phyloP scores from a whole-genome alignment of 2,329 filamentous ascomycete species.

The Pseudogymnoascus sp. region DNA sequence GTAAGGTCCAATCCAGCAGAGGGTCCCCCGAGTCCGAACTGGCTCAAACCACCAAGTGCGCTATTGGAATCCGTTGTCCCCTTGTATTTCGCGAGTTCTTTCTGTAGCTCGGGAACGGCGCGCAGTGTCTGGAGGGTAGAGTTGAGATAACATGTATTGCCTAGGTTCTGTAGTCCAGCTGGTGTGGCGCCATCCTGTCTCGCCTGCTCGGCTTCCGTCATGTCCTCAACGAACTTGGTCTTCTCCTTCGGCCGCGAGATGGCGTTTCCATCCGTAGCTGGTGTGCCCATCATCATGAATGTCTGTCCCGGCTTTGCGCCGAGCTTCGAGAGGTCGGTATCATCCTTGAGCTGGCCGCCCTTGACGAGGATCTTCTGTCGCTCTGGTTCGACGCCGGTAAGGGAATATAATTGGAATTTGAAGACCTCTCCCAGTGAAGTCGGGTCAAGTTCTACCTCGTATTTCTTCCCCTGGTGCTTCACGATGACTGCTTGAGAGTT shows the following conservation, averaged over 20 bases:
- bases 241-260: slow-evolving; percentile 68
- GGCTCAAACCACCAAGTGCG: slow-evolving; percentile 36
- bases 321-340: slow-evolving; percentile 75
- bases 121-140: slow-evolving; percentile 89
- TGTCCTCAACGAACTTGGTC: slow-evolving; percentile 89
- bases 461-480: slow-evolving; percentile 91
- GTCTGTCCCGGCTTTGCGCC: slow-evolving; percentile 76
- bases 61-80: slow-evolving; percentile 25
- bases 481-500: slow-evolving; percentile 58
- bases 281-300: slow-evolving; percentile 96
- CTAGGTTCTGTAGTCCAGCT: slow-evolving; percentile 80
- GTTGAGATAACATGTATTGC: slow-evolving; percentile 98
- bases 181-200: slow-evolving; percentile 76
- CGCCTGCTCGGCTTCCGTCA: slow-evolving; percentile 89
- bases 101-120: slow-evolving; percentile 82
- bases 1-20: slow-evolving; percentile 59
- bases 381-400: slow-evolving; percentile 92
- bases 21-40: slow-evolving; percentile 36
- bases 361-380: slow-evolving; percentile 95
- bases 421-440: slow-evolving; percentile 80
- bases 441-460: slow-evolving; percentile 87
- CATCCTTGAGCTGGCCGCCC: slow-evolving; percentile 90
- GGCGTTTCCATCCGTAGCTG: slow-evolving; percentile 52
- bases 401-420: slow-evolving; percentile 90
- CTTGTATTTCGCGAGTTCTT: slow-evolving; percentile 60